Evolutionary conservation across 106 monocot genomes (phyloP), one percentile per base, ranked within the genome.

Genomic region (Dactylorhiza incarnata): DNA sequence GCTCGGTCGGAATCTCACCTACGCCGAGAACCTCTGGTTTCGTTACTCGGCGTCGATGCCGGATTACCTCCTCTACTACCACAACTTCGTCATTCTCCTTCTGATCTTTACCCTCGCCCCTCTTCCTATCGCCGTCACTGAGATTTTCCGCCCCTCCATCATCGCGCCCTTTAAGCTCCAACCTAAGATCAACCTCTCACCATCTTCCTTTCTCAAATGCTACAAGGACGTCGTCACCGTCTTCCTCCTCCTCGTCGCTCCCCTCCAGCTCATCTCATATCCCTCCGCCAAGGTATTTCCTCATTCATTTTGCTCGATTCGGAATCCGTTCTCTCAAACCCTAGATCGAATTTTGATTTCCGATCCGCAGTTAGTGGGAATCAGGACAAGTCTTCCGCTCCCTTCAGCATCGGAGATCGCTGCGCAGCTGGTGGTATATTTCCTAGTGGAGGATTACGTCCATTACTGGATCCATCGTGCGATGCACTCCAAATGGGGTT

Each of bases 391-490:
- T 69, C 48, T 94, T 48, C 86, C 90, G 25, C 59, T 94, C 73
- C 94, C 94, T 44, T 88, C 94, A 5, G 16, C 51, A 62, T 82
- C 86, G 80, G 99, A 99, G 83, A 75, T 99, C 20, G 79, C 26
- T 10, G 74, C 76, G 14, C 93, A 94, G 75, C 79, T 94, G 45
- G 49, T 78, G 29, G 90, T 90, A n/a, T 94, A 94, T 68, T 86
- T 97, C 82, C 45, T 97, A 71, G 70, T 91, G 17, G 97, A 97
- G 84, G 97, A 97, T 73, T 97, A 85, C 79, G 84, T 80, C 11
- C 91, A 94, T 76, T 97, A 97, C 75, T 97, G 97, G 97, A 81
- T 97, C 63, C 97, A 97, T 77, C 53, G 97, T 66, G 49, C 84
- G 68, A 68, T 89, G 69, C 93, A 87, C 45, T 78, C 78, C 4